Conservation (phyloP, 2,329 filamentous ascomycete species). For the Macrophomina phaseolina region DNA sequence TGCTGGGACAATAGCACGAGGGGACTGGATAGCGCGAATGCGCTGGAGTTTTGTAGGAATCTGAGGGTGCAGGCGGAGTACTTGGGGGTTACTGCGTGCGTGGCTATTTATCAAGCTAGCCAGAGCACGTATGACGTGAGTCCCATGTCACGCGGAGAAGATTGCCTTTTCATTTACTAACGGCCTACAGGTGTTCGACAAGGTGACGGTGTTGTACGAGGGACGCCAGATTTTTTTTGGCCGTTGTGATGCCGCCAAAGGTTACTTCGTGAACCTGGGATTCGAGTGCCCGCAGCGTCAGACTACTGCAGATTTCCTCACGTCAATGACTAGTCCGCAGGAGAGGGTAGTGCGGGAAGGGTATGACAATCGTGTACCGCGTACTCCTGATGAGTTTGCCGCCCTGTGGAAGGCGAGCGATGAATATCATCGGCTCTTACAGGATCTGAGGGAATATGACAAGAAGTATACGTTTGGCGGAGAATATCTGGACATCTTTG, state of each 20-base stretch:
- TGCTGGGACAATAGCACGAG: slow-evolving; percentile 82
- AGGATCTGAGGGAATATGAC: slow-evolving; percentile 55
- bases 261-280: slow-evolving; percentile 73
- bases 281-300: slow-evolving; percentile 74
- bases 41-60: slow-evolving; percentile 75
- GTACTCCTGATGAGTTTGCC: slow-evolving; percentile 58
- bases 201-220: slow-evolving; percentile 69
- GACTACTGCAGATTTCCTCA: slow-evolving; percentile 79
- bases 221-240: slow-evolving; percentile 78
- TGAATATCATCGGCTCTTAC: slow-evolving; percentile 41
- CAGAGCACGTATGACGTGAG: slow-evolving; percentile 67
- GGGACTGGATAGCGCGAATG: slow-evolving; percentile 76
- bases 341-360: slow-evolving; percentile 54
- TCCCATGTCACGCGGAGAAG: too few species aligned
- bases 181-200: slow-evolving; percentile 61
- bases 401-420: slow-evolving; percentile 54
- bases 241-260: slow-evolving; percentile 64
- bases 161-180: background rate
- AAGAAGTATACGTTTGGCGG: slow-evolving; percentile 53
- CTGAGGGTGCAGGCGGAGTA: slow-evolving; percentile 71
- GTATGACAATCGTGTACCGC: slow-evolving; percentile 53
- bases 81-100: slow-evolving; percentile 68
- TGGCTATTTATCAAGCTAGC: slow-evolving; percentile 76
- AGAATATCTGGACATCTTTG: slow-evolving; percentile 52
- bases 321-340: slow-evolving; percentile 67